These are phyloP conservation scores for Agaricus blazei DNA, from an alignment of 768 basidiomycete species.

Conservation along the genomic window DNA sequence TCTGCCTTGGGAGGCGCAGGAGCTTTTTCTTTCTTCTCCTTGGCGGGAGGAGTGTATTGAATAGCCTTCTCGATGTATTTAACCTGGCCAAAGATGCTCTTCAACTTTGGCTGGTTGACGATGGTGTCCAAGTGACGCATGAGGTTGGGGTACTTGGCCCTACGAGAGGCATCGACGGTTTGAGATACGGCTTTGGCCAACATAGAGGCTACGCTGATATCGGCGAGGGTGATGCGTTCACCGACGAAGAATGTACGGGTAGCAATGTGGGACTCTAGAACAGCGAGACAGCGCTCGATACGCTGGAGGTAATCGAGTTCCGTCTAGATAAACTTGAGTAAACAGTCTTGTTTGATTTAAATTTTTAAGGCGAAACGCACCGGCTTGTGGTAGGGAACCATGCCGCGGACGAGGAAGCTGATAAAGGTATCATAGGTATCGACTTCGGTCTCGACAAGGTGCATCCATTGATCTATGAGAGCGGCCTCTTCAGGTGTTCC, in stretches of 20 bases:
- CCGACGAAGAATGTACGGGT: constrained; percentile 87
- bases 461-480: constrained; percentile 80
- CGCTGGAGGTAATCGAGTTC: constrained; percentile 53
- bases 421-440: constrained; percentile 31
- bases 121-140: constrained; percentile 87
- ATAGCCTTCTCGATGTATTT: constrained; percentile 63
- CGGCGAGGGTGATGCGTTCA: constrained; percentile 93
- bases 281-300: constrained; percentile 51
- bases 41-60: constrained; percentile 69
- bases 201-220: constrained; percentile 62
- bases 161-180: constrained; percentile 61
- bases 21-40: constrained; percentile 72
- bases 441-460: constrained; percentile 69
- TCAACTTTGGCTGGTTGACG: constrained; percentile 75
- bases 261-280: constrained; percentile 69
- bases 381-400: constrained; percentile 77
- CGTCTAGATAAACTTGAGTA: constrained; percentile 31
- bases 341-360: background rate
- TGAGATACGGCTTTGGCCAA: constrained; percentile 48
- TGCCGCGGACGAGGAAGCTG: constrained; percentile 37
- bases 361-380: constrained; percentile 32
- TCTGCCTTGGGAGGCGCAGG: constrained; percentile 49
- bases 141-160: constrained; percentile 67
- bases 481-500: constrained; percentile 60
- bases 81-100: constrained; percentile 57